These are phyloP conservation scores for Spirogloea muscicola DNA, from an alignment of 139 green algal genomes.

Conservation along the genomic window DNA sequence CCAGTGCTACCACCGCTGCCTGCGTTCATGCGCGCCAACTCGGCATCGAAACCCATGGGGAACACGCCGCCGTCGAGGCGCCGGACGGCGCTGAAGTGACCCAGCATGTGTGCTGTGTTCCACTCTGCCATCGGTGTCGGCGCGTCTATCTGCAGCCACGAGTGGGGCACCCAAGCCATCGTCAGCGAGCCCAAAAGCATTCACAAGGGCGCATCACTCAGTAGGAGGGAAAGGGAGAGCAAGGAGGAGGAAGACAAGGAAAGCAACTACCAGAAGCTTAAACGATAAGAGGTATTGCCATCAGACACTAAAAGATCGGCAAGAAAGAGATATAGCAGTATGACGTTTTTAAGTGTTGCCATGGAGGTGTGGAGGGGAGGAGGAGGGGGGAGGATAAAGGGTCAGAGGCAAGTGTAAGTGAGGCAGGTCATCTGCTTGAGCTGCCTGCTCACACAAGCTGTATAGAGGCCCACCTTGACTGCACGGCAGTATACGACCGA, in stretches of 20 bases:
- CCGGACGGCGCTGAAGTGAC: conserved; percentile 79
- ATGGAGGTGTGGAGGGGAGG: no score
- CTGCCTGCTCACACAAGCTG: no score
- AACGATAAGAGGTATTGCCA: no score
- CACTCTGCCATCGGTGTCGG: conserved; percentile 64
- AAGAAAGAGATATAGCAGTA: no score
- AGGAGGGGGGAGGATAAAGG: no score
- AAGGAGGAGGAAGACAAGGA: background rate
- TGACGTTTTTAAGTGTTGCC: no score
- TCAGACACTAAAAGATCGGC: no score
- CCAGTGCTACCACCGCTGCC: no score
- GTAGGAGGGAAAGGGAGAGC: background rate
- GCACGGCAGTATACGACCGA: conserved; percentile 49
- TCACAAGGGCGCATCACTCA: background rate
- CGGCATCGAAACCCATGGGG: conserved; percentile 73
- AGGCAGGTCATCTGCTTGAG: no score
- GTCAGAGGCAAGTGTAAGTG: no score
- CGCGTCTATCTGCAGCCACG: conserved; percentile 53
- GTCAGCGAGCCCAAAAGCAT: background rate
- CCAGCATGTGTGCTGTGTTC: conserved; percentile 59
- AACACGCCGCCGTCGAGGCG: conserved; percentile 70
- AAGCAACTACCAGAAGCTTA: no score
- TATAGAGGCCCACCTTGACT: conserved; percentile 37
- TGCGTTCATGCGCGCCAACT: conserved; percentile 51
- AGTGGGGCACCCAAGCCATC: no score